Evolutionary conservation across 208 protist species (phyloP).

Genomic region (Leishmania lainsoni): DNA sequence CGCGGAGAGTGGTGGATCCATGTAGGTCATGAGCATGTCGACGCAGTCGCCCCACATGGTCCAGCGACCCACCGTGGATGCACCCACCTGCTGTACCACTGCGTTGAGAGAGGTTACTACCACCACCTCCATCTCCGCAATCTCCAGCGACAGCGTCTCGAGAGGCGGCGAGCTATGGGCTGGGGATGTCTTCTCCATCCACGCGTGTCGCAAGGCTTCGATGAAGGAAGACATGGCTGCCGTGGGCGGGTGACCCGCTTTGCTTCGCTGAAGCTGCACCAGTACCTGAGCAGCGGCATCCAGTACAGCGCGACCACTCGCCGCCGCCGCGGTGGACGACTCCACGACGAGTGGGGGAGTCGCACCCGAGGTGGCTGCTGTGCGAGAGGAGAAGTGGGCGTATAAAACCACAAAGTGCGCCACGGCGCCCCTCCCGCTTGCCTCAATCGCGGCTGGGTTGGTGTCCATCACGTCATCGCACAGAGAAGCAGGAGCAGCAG

Average conservation of each 20-base stretch:
- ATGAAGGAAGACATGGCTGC: conserved; percentile 32
- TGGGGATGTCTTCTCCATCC: not conserved
- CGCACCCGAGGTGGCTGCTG: not conserved
- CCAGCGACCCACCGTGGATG: conserved; percentile 44
- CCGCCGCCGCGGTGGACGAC: not conserved
- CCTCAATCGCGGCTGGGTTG: not conserved
- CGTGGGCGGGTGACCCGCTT: conserved; percentile 12
- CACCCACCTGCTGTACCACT: conserved; percentile 54
- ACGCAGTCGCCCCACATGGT: conserved; percentile 70
- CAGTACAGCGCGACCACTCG: conserved; percentile 4
- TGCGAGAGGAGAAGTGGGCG: not conserved
- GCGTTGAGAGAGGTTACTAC: conserved; percentile 46
- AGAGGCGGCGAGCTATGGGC: not conserved
- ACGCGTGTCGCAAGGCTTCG: conserved; percentile 13
- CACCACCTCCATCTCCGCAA: conserved; percentile 14
- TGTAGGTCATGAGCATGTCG: conserved; percentile 32
- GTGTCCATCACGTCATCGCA: not conserved
- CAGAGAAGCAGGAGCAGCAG: not conserved
- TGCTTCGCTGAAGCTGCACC: conserved; percentile 22
- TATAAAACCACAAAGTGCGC: conserved; percentile 8
- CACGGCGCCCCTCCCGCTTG: conserved; percentile 1
- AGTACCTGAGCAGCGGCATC: conserved; percentile 22
- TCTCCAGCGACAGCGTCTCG: not conserved
- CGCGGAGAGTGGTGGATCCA: conserved; percentile 35
- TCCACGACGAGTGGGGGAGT: not conserved